phyloP scores from a whole-genome alignment of 2,329 filamentous ascomycete species.

The Arthroderma sp. region DNA sequence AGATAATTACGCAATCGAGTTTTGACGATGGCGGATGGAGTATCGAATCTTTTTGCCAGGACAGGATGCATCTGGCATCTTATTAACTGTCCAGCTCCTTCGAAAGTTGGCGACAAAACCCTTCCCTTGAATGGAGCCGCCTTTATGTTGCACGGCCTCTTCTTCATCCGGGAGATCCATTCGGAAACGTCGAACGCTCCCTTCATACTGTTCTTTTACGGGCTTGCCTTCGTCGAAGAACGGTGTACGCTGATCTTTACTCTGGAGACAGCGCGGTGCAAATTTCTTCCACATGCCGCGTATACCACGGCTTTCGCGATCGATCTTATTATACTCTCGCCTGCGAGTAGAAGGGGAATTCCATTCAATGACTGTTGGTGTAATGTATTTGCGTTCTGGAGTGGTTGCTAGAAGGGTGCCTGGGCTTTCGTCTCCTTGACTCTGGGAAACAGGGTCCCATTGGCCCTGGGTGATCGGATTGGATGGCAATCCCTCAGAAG shows the following conservation, averaged over 20 bases:
- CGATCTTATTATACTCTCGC: conserved; percentile 42
- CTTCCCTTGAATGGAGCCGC: too few relatives aligned
- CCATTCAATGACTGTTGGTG: conserved; percentile 34
- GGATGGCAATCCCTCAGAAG: conserved; percentile 2
- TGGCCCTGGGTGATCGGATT: neutral
- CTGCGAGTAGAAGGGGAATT: conserved; percentile 32
- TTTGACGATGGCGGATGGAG: too few relatives aligned
- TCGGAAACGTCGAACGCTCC: conserved; percentile 33
- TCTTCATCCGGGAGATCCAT: conserved; percentile 30
- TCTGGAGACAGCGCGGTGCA: conserved; percentile 28
- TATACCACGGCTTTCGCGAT: conserved; percentile 29
- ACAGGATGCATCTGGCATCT: too few relatives aligned
- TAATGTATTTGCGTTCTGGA: conserved; percentile 13
- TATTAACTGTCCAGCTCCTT: too few relatives aligned
- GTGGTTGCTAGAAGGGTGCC: neutral
- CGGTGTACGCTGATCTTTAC: conserved; percentile 19
- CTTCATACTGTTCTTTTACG: conserved; percentile 27
- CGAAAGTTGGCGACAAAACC: too few relatives aligned
- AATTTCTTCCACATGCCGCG: conserved; percentile 30
- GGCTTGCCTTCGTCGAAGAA: conserved; percentile 30
- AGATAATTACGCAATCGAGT: too few relatives aligned
- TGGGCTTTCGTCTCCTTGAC: neutral
- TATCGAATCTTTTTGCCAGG: too few relatives aligned
- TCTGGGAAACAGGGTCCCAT: conserved; percentile 2
- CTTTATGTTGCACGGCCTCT: too few relatives aligned